Evolutionary conservation across 257 asterid species (phyloP), one percentile per base, ranked within the genome.

Genomic region (Penstemon barbatus): DNA sequence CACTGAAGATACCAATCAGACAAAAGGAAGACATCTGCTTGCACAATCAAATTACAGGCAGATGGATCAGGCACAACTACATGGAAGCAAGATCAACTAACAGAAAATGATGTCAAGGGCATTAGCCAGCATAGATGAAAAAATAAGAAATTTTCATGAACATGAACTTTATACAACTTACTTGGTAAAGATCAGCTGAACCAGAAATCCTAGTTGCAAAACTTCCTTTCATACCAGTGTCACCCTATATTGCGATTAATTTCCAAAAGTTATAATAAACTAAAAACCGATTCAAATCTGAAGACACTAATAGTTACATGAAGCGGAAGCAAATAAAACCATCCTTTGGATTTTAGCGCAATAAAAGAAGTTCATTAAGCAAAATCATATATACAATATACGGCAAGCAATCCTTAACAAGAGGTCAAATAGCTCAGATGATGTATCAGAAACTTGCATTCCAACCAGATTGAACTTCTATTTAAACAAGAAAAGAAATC

Each of bases 181-280:
- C 98, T 61, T 58, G 84, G 83, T 84, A 93, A 52, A 93, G 91
- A 75, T 93, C 99, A 51, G 97, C 96, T 63, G 97, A 90, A 70
- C 97, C 99, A 68, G 96, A 74, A 40, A 93, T 46, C 66, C 97
- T 83, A 63, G 92, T 84, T 60, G 99, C 99, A 71, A 93, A 83
- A 61, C 82, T 80, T 70, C 96, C 96, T 82, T 93, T 93, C 96
- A 86, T 83, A 71, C 96, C 96, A 69, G 43, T 57, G 68, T 90
- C 99, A 10, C 99, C 99, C 97, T 93, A 60, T 39, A 76, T 36
- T 67, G 61, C 56, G 66, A 68, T 61, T 44, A 63, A 25, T 69
- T 59, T 12, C 62, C 66, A 72, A 57, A 39, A 8, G 44, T 19
- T 33, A 39, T 15, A 51, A 56, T 11, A 56, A 67, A 19, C 43